These are phyloP conservation scores for Leishmania turanica DNA, from an alignment of 208 protist genomes.

Conservation along the genomic window DNA sequence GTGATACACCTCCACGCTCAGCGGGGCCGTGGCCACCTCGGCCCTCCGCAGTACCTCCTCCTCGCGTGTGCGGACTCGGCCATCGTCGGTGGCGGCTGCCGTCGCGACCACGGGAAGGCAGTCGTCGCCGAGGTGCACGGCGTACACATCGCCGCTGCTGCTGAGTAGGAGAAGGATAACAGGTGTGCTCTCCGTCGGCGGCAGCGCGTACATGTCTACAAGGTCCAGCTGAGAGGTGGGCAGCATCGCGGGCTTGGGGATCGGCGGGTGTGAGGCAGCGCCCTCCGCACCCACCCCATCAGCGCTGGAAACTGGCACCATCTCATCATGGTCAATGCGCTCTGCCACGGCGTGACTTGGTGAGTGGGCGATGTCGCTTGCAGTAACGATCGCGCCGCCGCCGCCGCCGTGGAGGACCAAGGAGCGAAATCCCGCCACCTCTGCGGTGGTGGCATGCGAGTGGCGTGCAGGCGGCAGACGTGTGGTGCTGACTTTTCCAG, in stretches of 20 bases:
- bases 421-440: background rate
- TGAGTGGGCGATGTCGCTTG: background rate
- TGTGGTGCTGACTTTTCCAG: background rate
- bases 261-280: background rate
- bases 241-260: background rate
- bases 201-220: slow-evolving; percentile 57
- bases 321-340: slow-evolving; percentile 5
- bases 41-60: slow-evolving; percentile 13
- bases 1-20: slow-evolving; percentile 28
- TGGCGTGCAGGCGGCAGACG: background rate
- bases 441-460: background rate
- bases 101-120: slow-evolving; percentile 30
- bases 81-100: slow-evolving; percentile 28
- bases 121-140: slow-evolving; percentile 45
- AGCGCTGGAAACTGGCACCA: background rate
- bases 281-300: background rate
- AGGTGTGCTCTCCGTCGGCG: slow-evolving; percentile 56
- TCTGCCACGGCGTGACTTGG: background rate
- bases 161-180: slow-evolving; percentile 61
- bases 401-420: background rate
- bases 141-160: slow-evolving; percentile 76
- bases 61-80: slow-evolving; percentile 18
- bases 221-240: slow-evolving; percentile 29
- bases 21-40: slow-evolving; percentile 1
- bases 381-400: background rate